Conservation (phyloP, 2,329 filamentous ascomycete species). For the Gliomastix tumulicola region DNA sequence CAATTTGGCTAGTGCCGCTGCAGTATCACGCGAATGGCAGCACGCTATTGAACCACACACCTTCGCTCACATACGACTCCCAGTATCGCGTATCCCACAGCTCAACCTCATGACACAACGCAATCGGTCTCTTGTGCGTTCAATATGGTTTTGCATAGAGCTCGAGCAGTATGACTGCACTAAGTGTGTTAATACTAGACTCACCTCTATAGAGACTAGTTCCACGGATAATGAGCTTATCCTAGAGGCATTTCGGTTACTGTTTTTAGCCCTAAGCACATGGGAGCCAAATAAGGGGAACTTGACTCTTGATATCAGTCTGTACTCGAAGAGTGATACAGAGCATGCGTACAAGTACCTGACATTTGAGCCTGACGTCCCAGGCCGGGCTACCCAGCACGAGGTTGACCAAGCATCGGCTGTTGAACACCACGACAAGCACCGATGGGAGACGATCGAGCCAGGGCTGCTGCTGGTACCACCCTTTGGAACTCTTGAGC, state of each 20-base stretch:
- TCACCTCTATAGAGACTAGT: neutral
- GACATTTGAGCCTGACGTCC: conserved; percentile 7
- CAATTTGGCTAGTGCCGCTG: neutral
- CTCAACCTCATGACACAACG: neutral
- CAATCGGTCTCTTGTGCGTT: neutral
- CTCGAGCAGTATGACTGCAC: neutral
- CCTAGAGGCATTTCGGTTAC: no score
- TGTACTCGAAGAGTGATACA: conserved; percentile 20
- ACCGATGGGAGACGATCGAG: neutral
- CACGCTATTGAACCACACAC: neutral
- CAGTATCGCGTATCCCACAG: neutral
- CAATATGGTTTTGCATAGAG: neutral
- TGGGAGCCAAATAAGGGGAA: conserved; percentile 13
- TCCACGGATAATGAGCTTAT: neutral
- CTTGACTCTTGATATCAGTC: conserved; percentile 19
- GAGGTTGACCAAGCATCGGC: no score
- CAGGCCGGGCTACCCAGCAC: no score
- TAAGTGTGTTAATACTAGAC: no score
- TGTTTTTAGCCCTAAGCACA: conserved; percentile 16
- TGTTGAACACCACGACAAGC: neutral
- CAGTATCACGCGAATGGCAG: neutral
- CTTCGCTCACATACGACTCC: neutral
- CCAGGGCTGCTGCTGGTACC: neutral
- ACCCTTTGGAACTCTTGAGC: neutral
- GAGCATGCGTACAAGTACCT: conserved; percentile 21